Conservation (phyloP, 148 eudicot species). For the Chenopodium suecicum region DNA sequence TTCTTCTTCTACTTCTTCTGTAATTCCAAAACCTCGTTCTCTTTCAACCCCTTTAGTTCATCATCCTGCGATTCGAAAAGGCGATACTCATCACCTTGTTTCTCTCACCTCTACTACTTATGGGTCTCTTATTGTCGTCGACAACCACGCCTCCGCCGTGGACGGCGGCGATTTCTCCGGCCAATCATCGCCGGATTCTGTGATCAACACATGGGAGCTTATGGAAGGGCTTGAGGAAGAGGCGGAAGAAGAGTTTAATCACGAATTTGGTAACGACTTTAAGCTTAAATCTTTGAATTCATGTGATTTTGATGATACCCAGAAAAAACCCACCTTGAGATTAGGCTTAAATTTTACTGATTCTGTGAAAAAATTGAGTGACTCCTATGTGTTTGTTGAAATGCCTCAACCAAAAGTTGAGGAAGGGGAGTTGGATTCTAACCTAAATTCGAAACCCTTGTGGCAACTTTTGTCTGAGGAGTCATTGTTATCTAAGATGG, state of each 20-base stretch:
- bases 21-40: constrained; percentile 55
- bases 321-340: constrained; percentile 13
- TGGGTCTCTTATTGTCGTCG: constrained; percentile 64
- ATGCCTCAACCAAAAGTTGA: constrained; percentile 47
- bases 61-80: constrained; percentile 72
- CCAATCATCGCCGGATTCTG: constrained; percentile 71
- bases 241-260: constrained; percentile 30
- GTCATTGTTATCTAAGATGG: constrained; percentile 74
- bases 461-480: constrained; percentile 96
- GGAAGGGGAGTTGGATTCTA: constrained; percentile 5
- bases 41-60: constrained; percentile 66
- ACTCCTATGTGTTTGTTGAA: constrained; percentile 48
- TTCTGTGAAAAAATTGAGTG: constrained; percentile 30
- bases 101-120: constrained; percentile 89
- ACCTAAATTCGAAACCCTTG: constrained; percentile 60
- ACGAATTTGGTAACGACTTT: constrained; percentile 31
- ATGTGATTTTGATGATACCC: constrained; percentile 14
- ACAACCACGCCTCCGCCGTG: constrained; percentile 26
- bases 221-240: constrained; percentile 95
- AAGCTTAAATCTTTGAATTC: constrained; percentile 15
- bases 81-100: constrained; percentile 81
- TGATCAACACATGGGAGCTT: constrained; percentile 97
- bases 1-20: constrained; percentile 33
- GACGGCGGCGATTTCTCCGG: constrained; percentile 26
- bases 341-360: constrained; percentile 13